These are phyloP conservation scores for Xylaria nigripes DNA, from an alignment of 495 filamentous ascomycete species.

Conservation along the genomic window DNA sequence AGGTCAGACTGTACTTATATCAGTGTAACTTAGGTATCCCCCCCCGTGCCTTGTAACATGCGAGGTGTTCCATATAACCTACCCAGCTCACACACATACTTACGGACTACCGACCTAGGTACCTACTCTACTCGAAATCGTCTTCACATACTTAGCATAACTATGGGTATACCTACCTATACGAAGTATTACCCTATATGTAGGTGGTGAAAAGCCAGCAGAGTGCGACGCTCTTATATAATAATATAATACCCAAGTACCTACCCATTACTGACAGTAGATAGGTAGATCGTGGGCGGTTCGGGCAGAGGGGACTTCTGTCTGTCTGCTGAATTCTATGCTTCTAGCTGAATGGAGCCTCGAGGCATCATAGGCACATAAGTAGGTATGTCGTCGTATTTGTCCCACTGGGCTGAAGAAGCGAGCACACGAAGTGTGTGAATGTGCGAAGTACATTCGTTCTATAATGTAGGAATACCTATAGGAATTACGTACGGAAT, in stretches of 20 bases:
- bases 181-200: too few relatives aligned
- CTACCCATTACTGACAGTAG: too few relatives aligned
- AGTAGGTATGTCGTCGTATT: neutral
- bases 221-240: neutral
- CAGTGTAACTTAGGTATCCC: neutral
- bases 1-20: neutral
- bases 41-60: neutral
- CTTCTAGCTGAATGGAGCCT: slow-evolving; percentile 8
- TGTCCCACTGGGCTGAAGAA: neutral
- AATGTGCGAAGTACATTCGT: neutral
- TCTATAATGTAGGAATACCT: too few relatives aligned
- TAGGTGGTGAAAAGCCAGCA: neutral
- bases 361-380: slow-evolving; percentile 3
- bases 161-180: too few relatives aligned
- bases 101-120: too few relatives aligned
- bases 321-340: too few relatives aligned
- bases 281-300: too few relatives aligned
- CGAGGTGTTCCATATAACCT: neutral
- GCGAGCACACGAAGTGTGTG: neutral
- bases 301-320: too few relatives aligned
- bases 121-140: too few relatives aligned
- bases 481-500: too few relatives aligned
- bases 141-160: too few relatives aligned
- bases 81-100: neutral
- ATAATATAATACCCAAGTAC: too few relatives aligned